Evolutionary conservation across 805 yeast species (phyloP).

Genomic region (Spathaspora sp.): DNA sequence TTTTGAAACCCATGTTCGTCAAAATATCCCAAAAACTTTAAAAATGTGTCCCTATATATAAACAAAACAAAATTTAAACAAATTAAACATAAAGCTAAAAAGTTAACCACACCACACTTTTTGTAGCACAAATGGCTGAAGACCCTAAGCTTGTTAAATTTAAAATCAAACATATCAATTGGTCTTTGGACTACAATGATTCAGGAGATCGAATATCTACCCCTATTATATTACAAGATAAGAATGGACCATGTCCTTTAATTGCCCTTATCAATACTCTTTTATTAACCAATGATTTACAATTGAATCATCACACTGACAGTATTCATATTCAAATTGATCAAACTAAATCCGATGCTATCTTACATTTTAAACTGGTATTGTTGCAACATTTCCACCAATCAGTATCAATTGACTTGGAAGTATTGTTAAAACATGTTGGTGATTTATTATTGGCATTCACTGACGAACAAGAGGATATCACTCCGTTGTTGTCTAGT

Average conservation of each 20-base stretch:
- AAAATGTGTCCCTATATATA: too few relatives aligned
- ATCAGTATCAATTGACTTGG: conserved; percentile 19
- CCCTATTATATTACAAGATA: conserved; percentile 69
- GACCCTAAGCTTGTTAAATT: conserved; percentile 3
- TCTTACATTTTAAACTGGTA: conserved; percentile 4
- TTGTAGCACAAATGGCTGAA: neutral
- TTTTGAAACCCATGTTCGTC: too few relatives aligned
- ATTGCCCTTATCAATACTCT: conserved; percentile 74
- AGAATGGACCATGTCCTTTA: conserved; percentile 86
- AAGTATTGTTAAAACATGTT: conserved; percentile 44
- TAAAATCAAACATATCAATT: conserved; percentile 8
- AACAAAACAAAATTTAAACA: too few relatives aligned
- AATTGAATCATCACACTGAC: conserved; percentile 5
- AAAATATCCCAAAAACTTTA: too few relatives aligned
- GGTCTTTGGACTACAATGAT: conserved; percentile 8
- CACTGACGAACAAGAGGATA: conserved; percentile 12
- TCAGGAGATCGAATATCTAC: conserved; percentile 25
- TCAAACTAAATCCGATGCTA: neutral
- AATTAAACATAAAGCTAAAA: too few relatives aligned
- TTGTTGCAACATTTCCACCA: neutral
- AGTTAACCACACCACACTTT: too few relatives aligned
- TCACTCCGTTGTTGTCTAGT: conserved; percentile 40
- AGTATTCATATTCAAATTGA: neutral
- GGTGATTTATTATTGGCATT: conserved; percentile 40
- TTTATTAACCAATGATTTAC: conserved; percentile 44